Percentiles rank a stretch among this genome's conserved stretches.
These are phyloP conservation scores for Fusarium brachygibbosum DNA, from an alignment of 2,329 filamentous ascomycete species.

Conservation along the genomic window DNA sequence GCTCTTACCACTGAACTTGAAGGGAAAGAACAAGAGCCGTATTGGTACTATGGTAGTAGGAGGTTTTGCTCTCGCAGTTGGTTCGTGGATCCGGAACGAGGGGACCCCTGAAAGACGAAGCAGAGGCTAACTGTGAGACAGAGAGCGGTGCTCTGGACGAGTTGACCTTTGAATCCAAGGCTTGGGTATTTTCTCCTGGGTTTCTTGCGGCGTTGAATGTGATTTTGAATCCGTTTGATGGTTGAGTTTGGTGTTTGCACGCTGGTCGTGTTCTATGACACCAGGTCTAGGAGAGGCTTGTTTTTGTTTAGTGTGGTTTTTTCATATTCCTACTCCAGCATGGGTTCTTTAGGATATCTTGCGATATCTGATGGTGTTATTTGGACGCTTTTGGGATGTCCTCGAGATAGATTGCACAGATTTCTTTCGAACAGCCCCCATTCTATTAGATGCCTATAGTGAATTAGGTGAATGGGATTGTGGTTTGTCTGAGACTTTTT, in stretches of 20 bases:
- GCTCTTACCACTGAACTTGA: conserved; percentile 6
- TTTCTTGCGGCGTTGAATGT: no score
- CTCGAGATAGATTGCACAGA: background rate
- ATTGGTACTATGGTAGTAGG: background rate
- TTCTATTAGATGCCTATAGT: background rate
- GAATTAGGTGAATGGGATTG: background rate
- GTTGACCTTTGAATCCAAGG: background rate
- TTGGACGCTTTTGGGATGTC: background rate
- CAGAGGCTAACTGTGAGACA: background rate
- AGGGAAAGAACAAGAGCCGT: background rate
- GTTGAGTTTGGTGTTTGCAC: background rate
- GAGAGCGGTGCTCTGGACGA: background rate
- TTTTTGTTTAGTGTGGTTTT: background rate
- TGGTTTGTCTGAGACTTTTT: background rate
- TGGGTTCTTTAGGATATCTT: background rate
- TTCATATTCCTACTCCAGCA: no score
- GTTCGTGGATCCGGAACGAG: background rate
- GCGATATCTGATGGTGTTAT: background rate
- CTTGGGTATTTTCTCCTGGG: no score
- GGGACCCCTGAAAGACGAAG: background rate
- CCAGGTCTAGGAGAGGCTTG: background rate
- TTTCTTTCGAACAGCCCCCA: background rate
- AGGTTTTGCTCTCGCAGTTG: background rate
- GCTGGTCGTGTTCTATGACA: background rate
- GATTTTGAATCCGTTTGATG: background rate